Conservation (phyloP, 768 basidiomycete genomes). For the Piloderma croceum region DNA sequence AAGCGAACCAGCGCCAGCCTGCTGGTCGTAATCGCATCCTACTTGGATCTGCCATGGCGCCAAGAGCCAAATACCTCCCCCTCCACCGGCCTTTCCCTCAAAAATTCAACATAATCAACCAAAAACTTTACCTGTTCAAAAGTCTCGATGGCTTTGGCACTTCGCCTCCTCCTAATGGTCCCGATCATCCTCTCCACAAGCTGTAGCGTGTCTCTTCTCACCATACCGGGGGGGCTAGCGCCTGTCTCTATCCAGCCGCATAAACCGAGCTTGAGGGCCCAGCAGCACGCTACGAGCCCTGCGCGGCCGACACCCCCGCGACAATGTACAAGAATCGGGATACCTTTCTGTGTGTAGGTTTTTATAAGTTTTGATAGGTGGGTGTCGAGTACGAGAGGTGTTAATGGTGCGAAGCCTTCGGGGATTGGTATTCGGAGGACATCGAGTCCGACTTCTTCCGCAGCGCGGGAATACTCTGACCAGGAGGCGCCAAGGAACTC, state of each 20-base stretch:
- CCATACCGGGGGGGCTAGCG: slow-evolving; percentile 1
- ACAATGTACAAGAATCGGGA: slow-evolving; percentile 79
- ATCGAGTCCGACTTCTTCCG: slow-evolving; percentile 63
- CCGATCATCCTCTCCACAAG: slow-evolving; percentile 70
- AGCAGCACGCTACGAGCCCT: slow-evolving; percentile 86
- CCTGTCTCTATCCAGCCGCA: slow-evolving; percentile 56
- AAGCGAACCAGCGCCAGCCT: too few species aligned
- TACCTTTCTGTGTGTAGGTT: slow-evolving; percentile 66
- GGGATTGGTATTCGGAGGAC: slow-evolving; percentile 83
- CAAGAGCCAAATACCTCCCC: too few species aligned
- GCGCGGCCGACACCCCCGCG: slow-evolving; percentile 93
- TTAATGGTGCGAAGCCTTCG: slow-evolving; percentile 78
- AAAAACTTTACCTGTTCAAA: slow-evolving; percentile 88
- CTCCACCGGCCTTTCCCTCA: too few species aligned
- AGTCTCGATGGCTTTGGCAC: slow-evolving; percentile 89
- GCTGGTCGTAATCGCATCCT: too few species aligned
- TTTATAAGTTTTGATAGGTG: slow-evolving; percentile 62
- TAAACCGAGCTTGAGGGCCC: slow-evolving; percentile 89
- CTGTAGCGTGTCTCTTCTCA: slow-evolving; percentile 36
- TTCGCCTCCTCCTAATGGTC: slow-evolving; percentile 69
- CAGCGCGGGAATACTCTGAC: slow-evolving; percentile 63
- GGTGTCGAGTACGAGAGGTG: slow-evolving; percentile 51
- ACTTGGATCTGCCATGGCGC: too few species aligned
- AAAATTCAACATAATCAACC: slow-evolving; percentile 66
- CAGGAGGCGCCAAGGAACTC: slow-evolving; percentile 83